Percentiles rank a stretch among this genome's conserved stretches.
Evolutionary conservation across 345 rosid genomes (phyloP).

Genomic region (Cardiospermum halicacabum): DNA sequence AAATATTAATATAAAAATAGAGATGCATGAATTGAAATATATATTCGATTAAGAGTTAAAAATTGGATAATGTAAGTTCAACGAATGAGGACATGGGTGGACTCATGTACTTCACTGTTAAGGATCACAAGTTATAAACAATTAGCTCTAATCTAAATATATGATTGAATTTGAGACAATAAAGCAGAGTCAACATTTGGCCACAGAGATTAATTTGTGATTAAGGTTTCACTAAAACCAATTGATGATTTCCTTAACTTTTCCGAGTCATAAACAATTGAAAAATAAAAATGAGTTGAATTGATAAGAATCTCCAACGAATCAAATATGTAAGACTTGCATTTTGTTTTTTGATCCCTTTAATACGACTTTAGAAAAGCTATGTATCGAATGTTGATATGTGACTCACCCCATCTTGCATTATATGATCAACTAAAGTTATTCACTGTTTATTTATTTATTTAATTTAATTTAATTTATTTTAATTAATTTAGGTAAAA

Average conservation of each 20-base stretch:
- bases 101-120: too few species aligned
- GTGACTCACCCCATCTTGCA: slow-evolving; percentile 6
- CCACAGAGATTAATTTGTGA: neutral
- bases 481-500: too few species aligned
- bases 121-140: too few species aligned
- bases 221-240: neutral
- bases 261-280: neutral
- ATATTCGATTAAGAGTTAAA: too few species aligned
- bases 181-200: neutral
- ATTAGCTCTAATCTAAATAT: too few species aligned
- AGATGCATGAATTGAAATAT: too few species aligned
- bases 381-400: neutral
- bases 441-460: too few species aligned
- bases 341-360: neutral
- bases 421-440: neutral
- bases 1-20: too few species aligned
- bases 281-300: neutral
- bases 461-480: too few species aligned
- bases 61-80: too few species aligned
- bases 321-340: neutral
- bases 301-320: slow-evolving; percentile 2
- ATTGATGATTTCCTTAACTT: neutral
- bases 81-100: too few species aligned
- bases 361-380: slow-evolving; percentile 3
- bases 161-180: too few species aligned